Conservation (phyloP, 2,329 filamentous ascomycete genomes). For the Penicillium brasilianum region DNA sequence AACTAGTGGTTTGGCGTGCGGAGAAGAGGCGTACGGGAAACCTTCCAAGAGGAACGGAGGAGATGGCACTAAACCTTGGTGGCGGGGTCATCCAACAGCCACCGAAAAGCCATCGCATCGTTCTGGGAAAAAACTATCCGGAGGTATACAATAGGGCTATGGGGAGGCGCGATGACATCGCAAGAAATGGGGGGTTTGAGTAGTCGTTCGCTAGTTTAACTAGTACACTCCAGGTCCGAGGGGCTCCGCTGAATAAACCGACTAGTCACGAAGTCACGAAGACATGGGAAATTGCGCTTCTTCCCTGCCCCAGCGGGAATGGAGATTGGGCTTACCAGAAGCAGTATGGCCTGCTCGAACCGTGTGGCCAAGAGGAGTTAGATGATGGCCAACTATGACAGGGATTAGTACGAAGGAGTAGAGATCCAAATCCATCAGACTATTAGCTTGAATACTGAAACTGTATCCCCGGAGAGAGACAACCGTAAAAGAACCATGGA, state of each 20-base stretch:
- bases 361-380: neutral
- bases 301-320: neutral
- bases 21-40: slow-evolving; percentile 7
- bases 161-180: neutral
- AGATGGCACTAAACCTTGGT: slow-evolving; percentile 20
- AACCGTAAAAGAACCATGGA: neutral
- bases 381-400: neutral
- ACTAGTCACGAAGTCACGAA: slow-evolving; percentile 3
- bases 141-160: neutral
- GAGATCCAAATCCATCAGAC: neutral
- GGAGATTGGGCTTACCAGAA: neutral
- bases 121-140: slow-evolving; percentile 12
- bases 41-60: slow-evolving; percentile 11
- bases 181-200: neutral
- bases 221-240: slow-evolving; percentile 9
- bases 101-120: slow-evolving; percentile 5
- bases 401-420: neutral
- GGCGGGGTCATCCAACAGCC: slow-evolving; percentile 19
- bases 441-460: neutral
- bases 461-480: neutral
- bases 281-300: slow-evolving; percentile 6
- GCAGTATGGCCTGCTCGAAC: neutral
- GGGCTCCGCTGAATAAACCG: slow-evolving; percentile 9
- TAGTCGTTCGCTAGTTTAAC: neutral
- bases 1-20: slow-evolving; percentile 1